Base-by-base conservation (phyloP, 1,139 yeast species). In the Hansenula anomala region DNA sequence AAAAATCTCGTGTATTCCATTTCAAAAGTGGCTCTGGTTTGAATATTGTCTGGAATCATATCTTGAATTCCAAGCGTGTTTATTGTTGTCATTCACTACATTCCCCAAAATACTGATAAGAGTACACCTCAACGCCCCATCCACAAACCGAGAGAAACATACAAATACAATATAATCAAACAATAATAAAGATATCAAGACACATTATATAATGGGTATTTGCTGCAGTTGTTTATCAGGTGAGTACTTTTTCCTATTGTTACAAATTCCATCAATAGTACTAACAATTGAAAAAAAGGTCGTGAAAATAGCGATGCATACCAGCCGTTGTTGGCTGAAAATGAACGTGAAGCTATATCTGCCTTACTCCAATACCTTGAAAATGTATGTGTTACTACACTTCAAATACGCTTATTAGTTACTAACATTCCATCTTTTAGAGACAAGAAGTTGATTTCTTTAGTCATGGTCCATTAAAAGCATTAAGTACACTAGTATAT, bases 281-380 rank as follows among this genome's bases (percentile, higher is more conserved):
- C 33, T 30, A 36, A 35, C 30, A n/a, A n/a, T 17, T n/a, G n/a
- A n/a, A 3, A 3, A 34, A 37, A 39, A 42, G 66, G 69, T 31
- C 55, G 63, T 40, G 55, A 62, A 30, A 69, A 65, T 34, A 61
- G 60, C 33, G 73, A 71, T 37, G 66, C 77, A 38, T 82, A 83
- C 56, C 87, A 94, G 35, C 94, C 95, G 37, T 74, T 92, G 38
- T 71, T 92, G 45, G 97, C 96, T n/a, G 97, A 92, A 56, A 89
- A 90, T 57, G 99, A 92, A 64, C 75, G 98, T 44, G 97, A 88
- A 55, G 98, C 98, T 30, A 95, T 92, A 36, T 81, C 96, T 6
- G 87, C 94, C 6, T 71, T 92, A 42, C 71, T 92, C 45, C 92
- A 89, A 51, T 92, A 85, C 61, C 72, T 92, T 49, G 98, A 92